These are phyloP conservation scores for Caryopteris hybrid DNA, from an alignment of 305 asterid species.

Conservation along the genomic window DNA sequence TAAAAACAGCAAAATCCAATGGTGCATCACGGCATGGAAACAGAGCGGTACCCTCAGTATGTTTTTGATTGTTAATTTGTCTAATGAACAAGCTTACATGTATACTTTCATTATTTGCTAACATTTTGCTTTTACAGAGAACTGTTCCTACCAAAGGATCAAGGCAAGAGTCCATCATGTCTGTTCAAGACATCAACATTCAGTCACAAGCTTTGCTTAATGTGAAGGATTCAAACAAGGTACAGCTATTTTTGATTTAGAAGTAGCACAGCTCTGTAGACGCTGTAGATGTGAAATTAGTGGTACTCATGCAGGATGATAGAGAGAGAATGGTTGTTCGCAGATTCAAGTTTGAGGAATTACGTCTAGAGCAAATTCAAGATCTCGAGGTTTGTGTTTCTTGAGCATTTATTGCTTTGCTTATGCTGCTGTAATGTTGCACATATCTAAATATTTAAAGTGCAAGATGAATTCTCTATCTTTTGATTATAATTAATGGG, in stretches of 20 bases:
- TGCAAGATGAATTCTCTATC: neutral
- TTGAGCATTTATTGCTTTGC: slow-evolving; percentile 7
- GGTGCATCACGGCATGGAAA: slow-evolving; percentile 64
- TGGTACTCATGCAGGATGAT: slow-evolving; percentile 67
- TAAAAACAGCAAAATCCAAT: slow-evolving; percentile 64
- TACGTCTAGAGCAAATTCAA: slow-evolving; percentile 94
- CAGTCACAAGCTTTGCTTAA: slow-evolving; percentile 84
- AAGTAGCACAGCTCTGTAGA: neutral
- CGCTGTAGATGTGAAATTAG: slow-evolving; percentile 10
- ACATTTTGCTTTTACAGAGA: slow-evolving; percentile 44
- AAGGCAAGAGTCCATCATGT: slow-evolving; percentile 71
- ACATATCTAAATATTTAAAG: neutral
- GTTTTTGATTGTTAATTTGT: slow-evolving; percentile 33
- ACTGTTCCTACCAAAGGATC: slow-evolving; percentile 66
- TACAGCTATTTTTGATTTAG: slow-evolving; percentile 7
- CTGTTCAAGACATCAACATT: slow-evolving; percentile 78
- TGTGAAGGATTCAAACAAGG: slow-evolving; percentile 94
- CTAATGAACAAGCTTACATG: neutral
- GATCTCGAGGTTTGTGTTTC: slow-evolving; percentile 84
- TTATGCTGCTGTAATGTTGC: slow-evolving; percentile 1
- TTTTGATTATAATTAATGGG: neutral
- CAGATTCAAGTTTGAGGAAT: slow-evolving; percentile 90
- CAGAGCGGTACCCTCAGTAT: slow-evolving; percentile 76
- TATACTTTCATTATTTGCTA: neutral
- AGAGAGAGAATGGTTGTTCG: slow-evolving; percentile 89